Percentiles rank a stretch among this genome's conserved stretches.
Evolutionary conservation across 2,329 filamentous ascomycete species (phyloP).

Genomic region (Colletotrichum karsti): DNA sequence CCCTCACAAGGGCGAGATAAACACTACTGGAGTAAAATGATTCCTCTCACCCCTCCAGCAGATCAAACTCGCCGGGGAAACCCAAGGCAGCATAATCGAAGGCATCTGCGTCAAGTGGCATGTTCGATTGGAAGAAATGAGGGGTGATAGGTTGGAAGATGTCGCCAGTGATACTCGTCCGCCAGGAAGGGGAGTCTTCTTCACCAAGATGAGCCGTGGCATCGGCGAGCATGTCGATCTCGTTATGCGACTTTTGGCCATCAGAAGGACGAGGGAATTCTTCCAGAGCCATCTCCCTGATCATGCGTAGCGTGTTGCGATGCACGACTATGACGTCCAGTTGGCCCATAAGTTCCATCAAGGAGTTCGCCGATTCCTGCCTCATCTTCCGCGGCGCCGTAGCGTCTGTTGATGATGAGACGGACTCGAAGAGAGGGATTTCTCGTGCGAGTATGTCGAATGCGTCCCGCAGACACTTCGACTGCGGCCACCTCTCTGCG

Average conservation of each 20-base stretch:
- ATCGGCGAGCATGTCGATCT: neutral
- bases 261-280: neutral
- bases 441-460: conserved; percentile 42
- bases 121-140: neutral
- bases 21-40: too few species aligned
- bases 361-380: neutral
- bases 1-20: too few species aligned
- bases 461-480: conserved; percentile 41
- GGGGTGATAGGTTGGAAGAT: conserved; percentile 11
- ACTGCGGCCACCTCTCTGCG: conserved; percentile 44
- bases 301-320: conserved; percentile 10
- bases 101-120: neutral
- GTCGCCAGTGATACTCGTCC: neutral
- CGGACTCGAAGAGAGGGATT: conserved; percentile 10
- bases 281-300: neutral
- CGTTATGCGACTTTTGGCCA: neutral
- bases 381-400: neutral
- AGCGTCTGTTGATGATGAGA: neutral
- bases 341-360: neutral
- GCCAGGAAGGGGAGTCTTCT: conserved; percentile 1
- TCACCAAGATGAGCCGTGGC: neutral
- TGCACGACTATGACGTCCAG: neutral
- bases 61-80: neutral
- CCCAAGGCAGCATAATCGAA: neutral
- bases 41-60: neutral